These are phyloP conservation scores for Coniochaeta sp. DNA, from an alignment of 2,329 filamentous ascomycete species.

Conservation along the genomic window DNA sequence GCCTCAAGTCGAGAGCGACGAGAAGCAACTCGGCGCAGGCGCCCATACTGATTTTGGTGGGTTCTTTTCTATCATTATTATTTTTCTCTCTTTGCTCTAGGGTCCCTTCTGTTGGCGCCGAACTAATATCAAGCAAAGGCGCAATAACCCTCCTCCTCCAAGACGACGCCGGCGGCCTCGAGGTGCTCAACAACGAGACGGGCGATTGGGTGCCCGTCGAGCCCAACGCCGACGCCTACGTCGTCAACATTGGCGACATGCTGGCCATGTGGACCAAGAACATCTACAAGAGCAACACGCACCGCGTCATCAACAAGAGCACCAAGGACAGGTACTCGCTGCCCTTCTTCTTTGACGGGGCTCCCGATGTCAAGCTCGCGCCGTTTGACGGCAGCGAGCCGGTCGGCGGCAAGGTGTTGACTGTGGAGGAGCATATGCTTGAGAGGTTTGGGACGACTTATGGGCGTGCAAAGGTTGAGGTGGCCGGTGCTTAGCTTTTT, in stretches of 20 bases:
- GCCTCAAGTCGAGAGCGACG: constrained; percentile 24
- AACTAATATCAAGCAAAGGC: no score
- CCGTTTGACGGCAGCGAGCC: constrained; percentile 22
- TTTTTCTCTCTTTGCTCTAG: no score
- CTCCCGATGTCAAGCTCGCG: constrained; percentile 30
- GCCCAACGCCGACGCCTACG: constrained; percentile 36
- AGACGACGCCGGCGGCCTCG: constrained; percentile 39
- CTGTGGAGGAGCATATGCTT: constrained; percentile 24
- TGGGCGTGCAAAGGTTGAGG: background rate
- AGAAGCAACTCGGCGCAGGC: constrained; percentile 27
- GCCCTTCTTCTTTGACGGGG: constrained; percentile 49
- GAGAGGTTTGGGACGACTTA: constrained; percentile 13
- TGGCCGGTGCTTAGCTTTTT: background rate
- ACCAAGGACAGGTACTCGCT: constrained; percentile 44
- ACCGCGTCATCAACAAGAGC: constrained; percentile 47
- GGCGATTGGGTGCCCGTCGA: constrained; percentile 35
- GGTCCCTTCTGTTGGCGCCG: no score
- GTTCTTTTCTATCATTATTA: no score
- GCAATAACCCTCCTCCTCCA: constrained; percentile 48
- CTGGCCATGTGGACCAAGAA: constrained; percentile 42
- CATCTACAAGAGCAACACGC: constrained; percentile 43
- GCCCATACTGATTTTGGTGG: constrained; percentile 49
- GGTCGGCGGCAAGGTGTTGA: constrained; percentile 14
- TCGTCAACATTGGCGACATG: constrained; percentile 45
- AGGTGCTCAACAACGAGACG: constrained; percentile 38